A percentile compares a stretch with the other conserved stretches of the same genome.
Evolutionary conservation across 2,329 filamentous ascomycete species (phyloP).

Genomic region (Neopestalotiopsis sp.): DNA sequence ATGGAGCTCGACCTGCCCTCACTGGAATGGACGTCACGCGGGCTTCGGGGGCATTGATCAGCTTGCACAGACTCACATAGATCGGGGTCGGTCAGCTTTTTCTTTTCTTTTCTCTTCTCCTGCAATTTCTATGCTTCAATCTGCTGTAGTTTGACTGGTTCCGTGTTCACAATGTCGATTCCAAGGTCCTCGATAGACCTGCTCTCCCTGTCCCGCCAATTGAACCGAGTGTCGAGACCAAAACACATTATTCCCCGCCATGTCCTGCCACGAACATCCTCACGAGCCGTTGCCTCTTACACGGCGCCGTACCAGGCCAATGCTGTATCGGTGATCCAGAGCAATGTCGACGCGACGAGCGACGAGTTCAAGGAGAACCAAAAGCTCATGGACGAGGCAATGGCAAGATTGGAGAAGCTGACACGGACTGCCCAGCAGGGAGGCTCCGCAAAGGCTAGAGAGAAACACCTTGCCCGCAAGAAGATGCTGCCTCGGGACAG

Average conservation of each 20-base stretch:
- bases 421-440: slow-evolving; percentile 76
- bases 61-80: neutral
- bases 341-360: slow-evolving; percentile 76
- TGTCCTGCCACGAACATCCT: slow-evolving; percentile 27
- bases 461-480: slow-evolving; percentile 84
- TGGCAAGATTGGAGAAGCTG: slow-evolving; percentile 70
- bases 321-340: slow-evolving; percentile 81
- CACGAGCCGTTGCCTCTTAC: slow-evolving; percentile 69
- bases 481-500: slow-evolving; percentile 96
- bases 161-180: slow-evolving; percentile 48
- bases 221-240: slow-evolving; percentile 35
- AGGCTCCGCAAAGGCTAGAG: slow-evolving; percentile 79
- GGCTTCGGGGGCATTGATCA: slow-evolving; percentile 6
- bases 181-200: slow-evolving; percentile 52
- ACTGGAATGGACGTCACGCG: slow-evolving; percentile 27
- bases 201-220: slow-evolving; percentile 48
- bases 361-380: slow-evolving; percentile 83
- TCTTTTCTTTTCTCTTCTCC: slow-evolving; percentile 20
- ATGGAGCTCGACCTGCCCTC: slow-evolving; percentile 26
- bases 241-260: slow-evolving; percentile 32
- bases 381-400: slow-evolving; percentile 75
- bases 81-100: slow-evolving; percentile 22
- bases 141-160: slow-evolving; percentile 20
- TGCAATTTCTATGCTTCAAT: slow-evolving; percentile 19
- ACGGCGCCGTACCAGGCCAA: slow-evolving; percentile 81